Evolutionary conservation across 257 asterid genomes (phyloP), one percentile per base, ranked within the genome.

Genomic region (Scutellaria baicalensis): DNA sequence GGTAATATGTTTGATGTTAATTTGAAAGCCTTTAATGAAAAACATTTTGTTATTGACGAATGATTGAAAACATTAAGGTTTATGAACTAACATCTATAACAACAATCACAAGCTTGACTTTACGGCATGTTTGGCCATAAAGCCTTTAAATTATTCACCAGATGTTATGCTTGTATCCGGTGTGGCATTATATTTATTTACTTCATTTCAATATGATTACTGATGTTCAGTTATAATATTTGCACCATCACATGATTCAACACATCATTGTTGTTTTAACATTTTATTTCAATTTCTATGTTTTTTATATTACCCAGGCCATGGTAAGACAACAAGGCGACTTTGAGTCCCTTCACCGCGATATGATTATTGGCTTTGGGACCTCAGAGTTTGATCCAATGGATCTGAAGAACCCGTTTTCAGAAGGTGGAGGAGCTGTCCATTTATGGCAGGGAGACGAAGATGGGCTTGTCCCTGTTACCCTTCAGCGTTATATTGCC

Each of bases 371-470:
- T 57, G 87, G 88, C 23, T 93, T 88, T 1, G 97, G 97, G 59
- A 82, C 59, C 12, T 93, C 95, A 97, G 98, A 93, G 48, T 93
- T 93, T 57, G 88, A 79, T 73, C 98, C 98, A 3, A 69, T 63
- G 56, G 93, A 90, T 60, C 68, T 90, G 76, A 68, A 87, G 70
- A 87, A 84, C 54, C 88, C 89, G 5, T 87, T 84, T 68, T 72
- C 88, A 13, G 75, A 85, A 2, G 59, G 84, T 35, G 91, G 76
- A 76, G 93, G 84, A 23, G 73, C 85, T 0, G 91, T 90, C 43
- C 97, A 93, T 78, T 70, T 93, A 52, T 93, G 95, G 96, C 93
- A 85, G 31, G 98, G 98, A 17, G 97, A 90, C 6, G 92, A 87
- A 0, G 98, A 93, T 66, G 6, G 6, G 62, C 72, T 90, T 9